Evolutionary conservation across 495 filamentous ascomycete genomes (phyloP), one percentile per base, ranked within the genome.

Genomic region (Aspergillus affinis): DNA sequence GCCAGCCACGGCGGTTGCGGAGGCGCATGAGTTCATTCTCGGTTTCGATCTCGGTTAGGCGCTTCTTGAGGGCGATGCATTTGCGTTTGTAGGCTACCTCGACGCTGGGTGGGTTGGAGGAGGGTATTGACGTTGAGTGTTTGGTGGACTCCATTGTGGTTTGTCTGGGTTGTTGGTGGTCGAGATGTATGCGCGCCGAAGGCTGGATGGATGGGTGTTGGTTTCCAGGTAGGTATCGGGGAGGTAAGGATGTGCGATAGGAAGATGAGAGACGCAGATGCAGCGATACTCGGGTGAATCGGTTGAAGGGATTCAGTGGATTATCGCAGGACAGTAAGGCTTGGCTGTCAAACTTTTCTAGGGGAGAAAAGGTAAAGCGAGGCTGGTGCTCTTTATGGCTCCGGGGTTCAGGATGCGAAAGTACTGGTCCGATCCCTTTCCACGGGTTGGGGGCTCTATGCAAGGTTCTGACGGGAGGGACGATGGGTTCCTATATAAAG

Each of bases 61-160:
- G 91, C 63, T 88, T 87, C 75, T 94, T 95, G 19, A 99, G 85
- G 63, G 94, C 88, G 76, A 96, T 92, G 73, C 95, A 98, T 84
- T 99, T 99, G 66, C 88, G 85, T 65, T 93, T 91, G 77, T 99
- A 99, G 56, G 93, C 92, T 67, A 90, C 87, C 75, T 99, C 95
- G 48, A 98, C 91, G 29, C 93, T 96, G 19, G 94, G 93, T 15
- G 94, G 92, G 63, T 80, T 80, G 32, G 72, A 61, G 23, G 74
- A 64, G 9, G 71, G 64, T 26, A 57, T 18, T 49, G 73, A 64
- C 36, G 66, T 61, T 29, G 65, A 51, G 54, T 57, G 36, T 59
- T 62, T 60, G 54, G 66, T 55, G 19, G 67, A 41, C 21, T 75
- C 73, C 73, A 76, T 76, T 64, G 54, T 69, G 67, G 67, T 26